A percentile compares a stretch with the other conserved stretches of the same genome.
phyloP scores from a whole-genome alignment of 2,329 filamentous ascomycete species.

The Geoglossum cookeanum region DNA sequence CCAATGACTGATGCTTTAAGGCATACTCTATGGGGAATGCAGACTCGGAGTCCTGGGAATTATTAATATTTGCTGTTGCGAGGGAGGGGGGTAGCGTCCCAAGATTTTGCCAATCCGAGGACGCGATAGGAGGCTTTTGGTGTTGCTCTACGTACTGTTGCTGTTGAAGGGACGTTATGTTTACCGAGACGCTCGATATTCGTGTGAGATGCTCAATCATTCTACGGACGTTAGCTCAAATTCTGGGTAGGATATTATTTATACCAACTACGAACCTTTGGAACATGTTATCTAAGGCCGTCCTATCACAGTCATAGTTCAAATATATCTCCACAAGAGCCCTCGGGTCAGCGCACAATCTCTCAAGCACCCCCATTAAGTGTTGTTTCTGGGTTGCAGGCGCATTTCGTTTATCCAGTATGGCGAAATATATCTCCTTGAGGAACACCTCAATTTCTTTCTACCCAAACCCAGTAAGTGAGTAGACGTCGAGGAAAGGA shows the following conservation, averaged over 20 bases:
- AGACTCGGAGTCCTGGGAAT: constrained; percentile 36
- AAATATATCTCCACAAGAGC: constrained; percentile 89
- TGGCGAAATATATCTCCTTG: constrained; percentile 89
- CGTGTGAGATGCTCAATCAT: constrained; percentile 87
- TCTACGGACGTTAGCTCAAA: constrained; percentile 19
- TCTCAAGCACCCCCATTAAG: constrained; percentile 68
- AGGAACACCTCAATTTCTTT: constrained; percentile 97
- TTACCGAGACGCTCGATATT: constrained; percentile 61
- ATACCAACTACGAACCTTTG: constrained; percentile 33
- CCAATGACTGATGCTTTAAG: constrained; percentile 75
- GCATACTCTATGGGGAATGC: constrained; percentile 76
- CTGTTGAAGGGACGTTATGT: constrained; percentile 58
- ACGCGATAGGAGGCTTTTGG: constrained; percentile 36
- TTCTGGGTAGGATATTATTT: not conserved
- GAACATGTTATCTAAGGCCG: constrained; percentile 87
- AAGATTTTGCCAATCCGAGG: constrained; percentile 67
- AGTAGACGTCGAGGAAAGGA: not conserved
- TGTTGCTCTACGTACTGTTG: constrained; percentile 71
- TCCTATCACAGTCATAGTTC: constrained; percentile 94
- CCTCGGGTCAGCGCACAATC: constrained; percentile 68
- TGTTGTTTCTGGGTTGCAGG: constrained; percentile 83
- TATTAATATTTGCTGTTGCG: constrained; percentile 54
- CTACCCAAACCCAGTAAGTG: constrained; percentile 23
- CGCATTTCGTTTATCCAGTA: constrained; percentile 72
- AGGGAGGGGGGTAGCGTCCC: constrained; percentile 75